phyloP scores from a whole-genome alignment of 768 basidiomycete genomes.

The Termitomyces sp. region DNA sequence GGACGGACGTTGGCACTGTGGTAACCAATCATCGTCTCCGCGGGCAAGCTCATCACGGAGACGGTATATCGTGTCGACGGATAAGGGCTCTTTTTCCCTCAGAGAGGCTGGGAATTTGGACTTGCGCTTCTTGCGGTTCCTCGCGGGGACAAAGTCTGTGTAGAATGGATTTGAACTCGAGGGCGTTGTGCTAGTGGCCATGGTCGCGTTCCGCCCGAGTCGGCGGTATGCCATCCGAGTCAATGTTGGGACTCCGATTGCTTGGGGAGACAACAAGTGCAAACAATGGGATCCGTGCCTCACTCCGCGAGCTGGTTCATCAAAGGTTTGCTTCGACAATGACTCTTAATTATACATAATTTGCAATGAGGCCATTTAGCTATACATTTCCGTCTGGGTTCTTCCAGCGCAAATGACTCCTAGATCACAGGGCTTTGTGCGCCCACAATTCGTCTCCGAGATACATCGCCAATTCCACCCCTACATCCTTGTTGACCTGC shows the following conservation, averaged over 20 bases:
- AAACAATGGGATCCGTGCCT: too few relatives aligned
- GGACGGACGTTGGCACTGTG: conserved; percentile 50
- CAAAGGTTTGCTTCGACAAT: too few relatives aligned
- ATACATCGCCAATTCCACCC: conserved; percentile 82
- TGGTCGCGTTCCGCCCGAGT: conserved; percentile 2
- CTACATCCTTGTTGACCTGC: conserved; percentile 85
- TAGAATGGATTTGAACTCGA: conserved; percentile 38
- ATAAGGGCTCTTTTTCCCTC: conserved; percentile 28
- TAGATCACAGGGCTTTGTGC: conserved; percentile 52
- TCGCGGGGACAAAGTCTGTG: conserved; percentile 49
- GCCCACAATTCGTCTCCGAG: conserved; percentile 90
- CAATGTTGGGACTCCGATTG: too few relatives aligned
- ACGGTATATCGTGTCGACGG: conserved; percentile 36
- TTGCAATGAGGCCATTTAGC: too few relatives aligned
- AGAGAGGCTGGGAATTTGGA: conserved; percentile 25
- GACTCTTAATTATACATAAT: too few relatives aligned
- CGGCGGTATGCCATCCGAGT: too few relatives aligned
- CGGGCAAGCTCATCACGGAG: conserved; percentile 42
- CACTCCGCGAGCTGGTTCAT: conserved; percentile 23
- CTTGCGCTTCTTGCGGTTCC: conserved; percentile 52
- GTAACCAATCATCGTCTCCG: conserved; percentile 52
- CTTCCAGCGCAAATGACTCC: conserved; percentile 6
- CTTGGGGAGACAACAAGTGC: conserved; percentile 10
- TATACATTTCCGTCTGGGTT: too few relatives aligned
- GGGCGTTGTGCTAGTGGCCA: conserved; percentile 13